These are phyloP conservation scores for Primulina tabacum DNA, from an alignment of 257 asterid genomes.

Conservation along the genomic window DNA sequence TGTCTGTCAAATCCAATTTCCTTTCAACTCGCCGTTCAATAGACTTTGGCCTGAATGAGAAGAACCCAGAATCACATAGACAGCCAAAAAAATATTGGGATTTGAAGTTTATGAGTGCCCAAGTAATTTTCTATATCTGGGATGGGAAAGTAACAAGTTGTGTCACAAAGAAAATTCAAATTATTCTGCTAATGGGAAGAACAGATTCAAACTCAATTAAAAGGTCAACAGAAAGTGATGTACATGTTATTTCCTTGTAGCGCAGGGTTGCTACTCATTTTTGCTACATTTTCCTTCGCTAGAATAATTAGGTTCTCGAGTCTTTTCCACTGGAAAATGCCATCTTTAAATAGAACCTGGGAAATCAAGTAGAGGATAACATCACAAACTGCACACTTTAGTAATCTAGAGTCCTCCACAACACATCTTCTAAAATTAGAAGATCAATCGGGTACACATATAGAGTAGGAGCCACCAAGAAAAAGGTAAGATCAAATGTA, in stretches of 20 bases:
- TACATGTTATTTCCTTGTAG: constrained; percentile 51
- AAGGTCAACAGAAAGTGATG: constrained; percentile 19
- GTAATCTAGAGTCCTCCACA: constrained; percentile 3
- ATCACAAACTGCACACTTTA: constrained; percentile 1
- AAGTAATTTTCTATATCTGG: not conserved
- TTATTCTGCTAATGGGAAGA: constrained; percentile 4
- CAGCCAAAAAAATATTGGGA: constrained; percentile 12
- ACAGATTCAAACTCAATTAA: constrained; percentile 7
- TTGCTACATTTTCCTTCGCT: constrained; percentile 95
- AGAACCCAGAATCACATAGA: constrained; percentile 18
- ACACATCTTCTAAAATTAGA: constrained; percentile 1
- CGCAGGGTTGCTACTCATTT: constrained; percentile 95
- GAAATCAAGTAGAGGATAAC: constrained; percentile 29
- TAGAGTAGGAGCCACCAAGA: constrained; percentile 7
- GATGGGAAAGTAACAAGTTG: not conserved
- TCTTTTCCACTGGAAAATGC: constrained; percentile 98
- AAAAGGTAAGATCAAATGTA: constrained; percentile 1
- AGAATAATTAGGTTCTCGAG: constrained; percentile 87
- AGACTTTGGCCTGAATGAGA: constrained; percentile 46
- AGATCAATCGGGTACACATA: not conserved
- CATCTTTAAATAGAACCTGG: constrained; percentile 96
- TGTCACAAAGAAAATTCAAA: not conserved
- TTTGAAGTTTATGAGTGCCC: not conserved
- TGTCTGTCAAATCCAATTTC: constrained; percentile 90
- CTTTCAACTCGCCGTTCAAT: constrained; percentile 41